phyloP scores from a whole-genome alignment of 148 eudicot genomes.

The Silene uniflora region DNA sequence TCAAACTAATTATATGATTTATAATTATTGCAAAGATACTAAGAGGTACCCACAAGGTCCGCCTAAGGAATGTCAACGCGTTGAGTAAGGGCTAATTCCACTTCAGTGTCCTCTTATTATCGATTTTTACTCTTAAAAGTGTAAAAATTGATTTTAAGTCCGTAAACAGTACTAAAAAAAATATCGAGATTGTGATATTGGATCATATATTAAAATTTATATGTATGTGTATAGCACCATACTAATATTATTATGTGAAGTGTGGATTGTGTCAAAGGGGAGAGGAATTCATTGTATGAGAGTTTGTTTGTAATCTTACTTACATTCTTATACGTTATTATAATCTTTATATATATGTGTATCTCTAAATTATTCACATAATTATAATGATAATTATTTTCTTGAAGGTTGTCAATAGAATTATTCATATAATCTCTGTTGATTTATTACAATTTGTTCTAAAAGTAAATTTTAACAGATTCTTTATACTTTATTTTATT shows the following conservation, averaged over 20 bases:
- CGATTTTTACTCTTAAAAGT: neutral
- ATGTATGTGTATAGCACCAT: neutral
- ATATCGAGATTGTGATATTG: neutral
- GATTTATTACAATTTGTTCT: no score
- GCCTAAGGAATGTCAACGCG: slow-evolving; percentile 35
- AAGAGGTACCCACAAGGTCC: slow-evolving; percentile 42
- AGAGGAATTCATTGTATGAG: no score
- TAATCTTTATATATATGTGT: no score
- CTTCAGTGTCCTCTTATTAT: no score
- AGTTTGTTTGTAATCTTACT: no score
- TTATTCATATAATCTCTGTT: no score
- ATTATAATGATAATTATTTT: no score
- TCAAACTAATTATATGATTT: slow-evolving; percentile 43
- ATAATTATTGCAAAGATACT: slow-evolving; percentile 41
- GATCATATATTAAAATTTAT: neutral
- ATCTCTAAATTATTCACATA: no score
- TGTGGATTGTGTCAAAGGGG: neutral
- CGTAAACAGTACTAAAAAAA: no score
- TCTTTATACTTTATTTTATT: no score
- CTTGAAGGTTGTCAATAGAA: no score
- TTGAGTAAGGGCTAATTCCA: neutral
- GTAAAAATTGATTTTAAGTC: neutral
- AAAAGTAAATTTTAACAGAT: no score
- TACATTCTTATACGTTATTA: neutral
- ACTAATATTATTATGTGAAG: neutral